phyloP scores from a whole-genome alignment of 2,329 filamentous ascomycete species.

The Torrubiellomyces zombiae region DNA sequence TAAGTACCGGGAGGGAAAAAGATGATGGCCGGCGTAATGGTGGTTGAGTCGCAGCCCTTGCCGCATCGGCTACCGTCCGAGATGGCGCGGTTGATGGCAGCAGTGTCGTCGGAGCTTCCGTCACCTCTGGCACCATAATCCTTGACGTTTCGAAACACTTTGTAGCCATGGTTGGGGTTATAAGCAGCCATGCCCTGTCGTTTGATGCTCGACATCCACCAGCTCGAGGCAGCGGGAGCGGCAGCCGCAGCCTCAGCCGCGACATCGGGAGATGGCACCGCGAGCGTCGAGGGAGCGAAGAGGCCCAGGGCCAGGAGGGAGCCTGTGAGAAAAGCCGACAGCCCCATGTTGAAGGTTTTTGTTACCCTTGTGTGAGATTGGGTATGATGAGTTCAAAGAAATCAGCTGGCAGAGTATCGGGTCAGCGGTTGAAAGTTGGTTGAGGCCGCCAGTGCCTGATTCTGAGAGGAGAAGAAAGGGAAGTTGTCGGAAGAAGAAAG shows the following conservation, averaged over 20 bases:
- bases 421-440: no score
- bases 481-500: no score
- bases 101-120: conserved; percentile 63
- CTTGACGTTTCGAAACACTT: conserved; percentile 62
- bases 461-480: no score
- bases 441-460: no score
- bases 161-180: conserved; percentile 31
- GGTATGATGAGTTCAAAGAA: no score
- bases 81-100: conserved; percentile 73
- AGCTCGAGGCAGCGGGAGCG: conserved; percentile 26
- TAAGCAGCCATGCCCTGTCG: conserved; percentile 56
- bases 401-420: no score
- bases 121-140: conserved; percentile 59
- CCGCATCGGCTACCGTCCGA: conserved; percentile 66
- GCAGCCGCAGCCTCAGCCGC: conserved; percentile 5
- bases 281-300: conserved; percentile 16
- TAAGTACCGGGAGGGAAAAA: conserved; percentile 90
- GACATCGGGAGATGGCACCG: conserved; percentile 14
- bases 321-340: conserved; percentile 24
- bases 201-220: conserved; percentile 57
- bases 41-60: conserved; percentile 65
- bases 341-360: conserved; percentile 28
- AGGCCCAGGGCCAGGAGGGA: conserved; percentile 27
- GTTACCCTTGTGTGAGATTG: no score
- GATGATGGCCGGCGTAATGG: conserved; percentile 67